Conservation (phyloP, 192 early-diverging fungal genomes). For the Backusella sp. region DNA sequence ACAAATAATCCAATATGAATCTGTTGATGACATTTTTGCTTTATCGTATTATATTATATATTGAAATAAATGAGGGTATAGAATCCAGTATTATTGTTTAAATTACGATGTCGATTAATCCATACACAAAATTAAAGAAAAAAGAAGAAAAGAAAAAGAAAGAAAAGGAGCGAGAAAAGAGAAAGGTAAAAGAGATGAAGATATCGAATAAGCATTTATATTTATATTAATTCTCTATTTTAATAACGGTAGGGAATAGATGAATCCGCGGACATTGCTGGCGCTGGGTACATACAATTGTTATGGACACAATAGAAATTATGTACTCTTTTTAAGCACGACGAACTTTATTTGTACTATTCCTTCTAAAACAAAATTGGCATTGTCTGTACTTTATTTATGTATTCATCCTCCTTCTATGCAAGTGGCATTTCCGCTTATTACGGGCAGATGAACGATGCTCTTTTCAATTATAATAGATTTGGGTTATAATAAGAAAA, state of each 20-base stretch:
- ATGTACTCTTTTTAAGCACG: background rate
- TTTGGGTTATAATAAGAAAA: too few species aligned
- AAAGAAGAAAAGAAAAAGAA: background rate
- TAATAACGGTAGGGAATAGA: background rate
- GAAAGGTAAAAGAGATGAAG: background rate
- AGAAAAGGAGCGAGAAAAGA: background rate
- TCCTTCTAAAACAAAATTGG: background rate
- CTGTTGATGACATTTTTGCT: background rate
- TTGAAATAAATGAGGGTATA: conserved; percentile 3
- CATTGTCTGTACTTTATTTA: background rate
- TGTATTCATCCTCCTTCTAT: background rate
- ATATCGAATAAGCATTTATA: background rate
- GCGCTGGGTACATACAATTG: background rate
- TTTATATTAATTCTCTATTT: conserved; percentile 8
- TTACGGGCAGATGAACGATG: background rate
- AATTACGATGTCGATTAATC: background rate
- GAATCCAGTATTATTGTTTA: background rate
- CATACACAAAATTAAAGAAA: background rate
- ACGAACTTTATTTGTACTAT: background rate
- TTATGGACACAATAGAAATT: conserved; percentile 6
- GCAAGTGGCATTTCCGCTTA: background rate
- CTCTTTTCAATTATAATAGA: background rate
- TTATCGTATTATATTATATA: background rate
- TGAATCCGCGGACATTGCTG: background rate
- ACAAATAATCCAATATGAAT: conserved; percentile 23